A percentile compares a stretch with the other conserved stretches of the same genome.
Evolutionary conservation across 495 filamentous ascomycete species (phyloP).

Genomic region (Penicillium waksmanii): DNA sequence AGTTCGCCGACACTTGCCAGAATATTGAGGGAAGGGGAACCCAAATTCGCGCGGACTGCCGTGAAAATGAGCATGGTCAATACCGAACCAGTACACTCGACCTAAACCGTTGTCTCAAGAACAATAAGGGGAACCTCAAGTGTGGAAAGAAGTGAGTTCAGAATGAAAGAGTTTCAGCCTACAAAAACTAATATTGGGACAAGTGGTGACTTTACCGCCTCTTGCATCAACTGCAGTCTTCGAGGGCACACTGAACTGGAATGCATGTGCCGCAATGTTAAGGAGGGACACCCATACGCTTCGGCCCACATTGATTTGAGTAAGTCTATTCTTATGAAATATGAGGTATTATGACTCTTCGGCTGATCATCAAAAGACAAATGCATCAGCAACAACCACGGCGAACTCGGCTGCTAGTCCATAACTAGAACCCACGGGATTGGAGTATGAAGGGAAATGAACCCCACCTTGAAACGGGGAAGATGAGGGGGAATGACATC

Average conservation of each 20-base stretch:
- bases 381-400: constrained; percentile 29
- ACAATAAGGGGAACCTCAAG: constrained; percentile 22
- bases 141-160: constrained; percentile 28
- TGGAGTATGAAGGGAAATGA: background rate
- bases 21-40: constrained; percentile 20
- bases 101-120: constrained; percentile 28
- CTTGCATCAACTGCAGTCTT: constrained; percentile 28
- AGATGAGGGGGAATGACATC: background rate
- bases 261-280: constrained; percentile 25
- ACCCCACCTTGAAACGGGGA: background rate
- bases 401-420: constrained; percentile 24
- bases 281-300: constrained; percentile 19
- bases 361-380: constrained; percentile 17
- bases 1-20: constrained; percentile 26
- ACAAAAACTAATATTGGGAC: background rate
- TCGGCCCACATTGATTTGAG: constrained; percentile 23
- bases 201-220: constrained; percentile 23
- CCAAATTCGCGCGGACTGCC: constrained; percentile 21
- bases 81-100: constrained; percentile 13
- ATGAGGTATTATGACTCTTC: background rate
- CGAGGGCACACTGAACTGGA: constrained; percentile 22
- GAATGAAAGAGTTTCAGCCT: background rate
- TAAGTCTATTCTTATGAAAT: constrained; percentile 6
- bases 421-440: background rate
- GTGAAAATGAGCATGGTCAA: constrained; percentile 18